These are phyloP conservation scores for Yamadazyma mexicana DNA, from an alignment of 1,139 yeast species.

Conservation along the genomic window DNA sequence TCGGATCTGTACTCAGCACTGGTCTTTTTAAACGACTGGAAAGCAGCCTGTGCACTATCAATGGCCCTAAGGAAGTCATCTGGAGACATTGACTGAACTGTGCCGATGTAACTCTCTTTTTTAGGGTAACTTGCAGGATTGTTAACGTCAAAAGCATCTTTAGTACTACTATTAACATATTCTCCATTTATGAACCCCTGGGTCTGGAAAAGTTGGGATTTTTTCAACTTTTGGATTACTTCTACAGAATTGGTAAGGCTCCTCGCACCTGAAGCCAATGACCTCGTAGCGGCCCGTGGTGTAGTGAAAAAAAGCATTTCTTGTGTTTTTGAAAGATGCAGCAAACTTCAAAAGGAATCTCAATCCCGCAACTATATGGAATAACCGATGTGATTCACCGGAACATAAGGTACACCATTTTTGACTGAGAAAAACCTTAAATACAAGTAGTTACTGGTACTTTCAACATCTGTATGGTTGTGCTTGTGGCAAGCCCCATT, in stretches of 20 bases:
- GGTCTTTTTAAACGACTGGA: constrained; percentile 35
- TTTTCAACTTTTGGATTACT: constrained; percentile 10
- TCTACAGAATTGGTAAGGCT: constrained; percentile 8
- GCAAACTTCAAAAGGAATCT: not conserved
- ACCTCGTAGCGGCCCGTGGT: not conserved
- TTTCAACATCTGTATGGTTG: too few relatives aligned
- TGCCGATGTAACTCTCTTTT: constrained; percentile 32
- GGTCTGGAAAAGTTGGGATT: constrained; percentile 23
- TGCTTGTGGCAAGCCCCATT: too few relatives aligned
- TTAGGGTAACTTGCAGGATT: constrained; percentile 43
- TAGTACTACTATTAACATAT: constrained; percentile 32
- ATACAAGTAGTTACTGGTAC: too few relatives aligned
- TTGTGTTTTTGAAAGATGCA: not conserved
- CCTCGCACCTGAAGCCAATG: not conserved
- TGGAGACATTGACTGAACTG: constrained; percentile 36
- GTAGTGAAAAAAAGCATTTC: not conserved
- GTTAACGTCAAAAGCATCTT: constrained; percentile 36
- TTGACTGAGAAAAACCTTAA: too few relatives aligned
- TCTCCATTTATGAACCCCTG: constrained; percentile 46
- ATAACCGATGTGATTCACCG: not conserved
- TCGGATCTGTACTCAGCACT: constrained; percentile 41
- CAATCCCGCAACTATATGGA: constrained; percentile 2
- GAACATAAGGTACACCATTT: too few relatives aligned
- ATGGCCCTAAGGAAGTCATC: constrained; percentile 42
- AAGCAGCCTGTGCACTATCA: constrained; percentile 36